phyloP scores from a whole-genome alignment of 2,329 filamentous ascomycete genomes.

The Grosmannia huntii region DNA sequence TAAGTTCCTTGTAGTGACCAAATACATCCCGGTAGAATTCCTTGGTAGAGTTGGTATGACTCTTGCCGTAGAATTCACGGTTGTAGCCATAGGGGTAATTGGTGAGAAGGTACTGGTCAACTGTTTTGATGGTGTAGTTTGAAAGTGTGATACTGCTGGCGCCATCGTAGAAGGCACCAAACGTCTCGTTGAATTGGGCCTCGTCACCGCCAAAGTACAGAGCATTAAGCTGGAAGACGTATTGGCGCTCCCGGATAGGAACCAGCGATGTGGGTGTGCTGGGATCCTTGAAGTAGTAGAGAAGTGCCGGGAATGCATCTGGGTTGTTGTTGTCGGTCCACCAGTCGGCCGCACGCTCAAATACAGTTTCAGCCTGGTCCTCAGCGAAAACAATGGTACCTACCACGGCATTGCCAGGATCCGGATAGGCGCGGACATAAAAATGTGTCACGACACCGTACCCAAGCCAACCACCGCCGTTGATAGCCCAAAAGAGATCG shows the following conservation, averaged over 20 bases:
- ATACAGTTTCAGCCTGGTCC: not conserved
- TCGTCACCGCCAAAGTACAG: constrained; percentile 1
- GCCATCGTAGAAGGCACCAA: not conserved
- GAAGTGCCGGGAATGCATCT: not conserved
- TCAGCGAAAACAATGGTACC: constrained; percentile 2
- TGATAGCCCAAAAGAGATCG: constrained; percentile 12
- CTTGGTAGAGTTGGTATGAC: constrained; percentile 1
- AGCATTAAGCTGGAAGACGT: constrained; percentile 2
- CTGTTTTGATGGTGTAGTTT: constrained; percentile 1
- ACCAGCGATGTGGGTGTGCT: not conserved
- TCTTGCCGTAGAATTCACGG: constrained; percentile 4
- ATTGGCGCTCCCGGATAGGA: not conserved
- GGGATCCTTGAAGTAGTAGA: constrained; percentile 3
- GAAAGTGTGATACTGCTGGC: constrained; percentile 1
- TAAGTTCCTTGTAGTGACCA: not conserved
- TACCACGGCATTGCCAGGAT: constrained; percentile 8
- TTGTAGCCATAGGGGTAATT: constrained; percentile 4
- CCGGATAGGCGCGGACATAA: constrained; percentile 38
- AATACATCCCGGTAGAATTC: not conserved
- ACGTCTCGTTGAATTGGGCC: not conserved
- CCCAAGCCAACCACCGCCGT: constrained; percentile 31
- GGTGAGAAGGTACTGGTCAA: constrained; percentile 2
- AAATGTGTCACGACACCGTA: constrained; percentile 48
- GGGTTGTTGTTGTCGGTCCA: constrained; percentile 1
- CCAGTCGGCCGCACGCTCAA: constrained; percentile 1